Percentiles rank a stretch among this genome's conserved stretches.
phyloP scores from a whole-genome alignment of 129 eudicot species.

The Saussurea involucrata region DNA sequence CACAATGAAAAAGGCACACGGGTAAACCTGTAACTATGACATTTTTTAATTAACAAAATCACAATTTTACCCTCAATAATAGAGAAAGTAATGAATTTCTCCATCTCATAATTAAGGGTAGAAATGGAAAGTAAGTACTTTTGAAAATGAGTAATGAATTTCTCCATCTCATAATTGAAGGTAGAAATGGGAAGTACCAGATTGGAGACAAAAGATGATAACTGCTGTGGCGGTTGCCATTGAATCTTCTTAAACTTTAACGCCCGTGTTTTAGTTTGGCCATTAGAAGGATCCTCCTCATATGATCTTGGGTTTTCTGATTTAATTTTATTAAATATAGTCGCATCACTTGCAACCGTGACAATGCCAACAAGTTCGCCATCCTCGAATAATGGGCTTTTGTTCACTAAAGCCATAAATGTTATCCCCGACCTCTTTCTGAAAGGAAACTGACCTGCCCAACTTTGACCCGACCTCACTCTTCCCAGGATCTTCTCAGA shows the following conservation, averaged over 20 bases:
- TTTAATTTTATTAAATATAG: slow-evolving; percentile 45
- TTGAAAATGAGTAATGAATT: neutral
- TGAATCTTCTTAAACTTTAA: slow-evolving; percentile 55
- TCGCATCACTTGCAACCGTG: slow-evolving; percentile 86
- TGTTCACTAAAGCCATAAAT: slow-evolving; percentile 82
- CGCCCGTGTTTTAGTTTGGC: slow-evolving; percentile 30
- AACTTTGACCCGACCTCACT: slow-evolving; percentile 50
- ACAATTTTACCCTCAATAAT: neutral
- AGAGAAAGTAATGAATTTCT: neutral
- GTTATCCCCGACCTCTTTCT: slow-evolving; percentile 66
- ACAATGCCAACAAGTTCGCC: slow-evolving; percentile 73
- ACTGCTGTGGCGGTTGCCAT: slow-evolving; percentile 57
- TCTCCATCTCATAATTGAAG: neutral
- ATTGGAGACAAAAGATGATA: slow-evolving; percentile 80
- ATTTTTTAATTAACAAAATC: neutral
- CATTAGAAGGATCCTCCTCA: slow-evolving; percentile 31
- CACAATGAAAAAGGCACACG: neutral
- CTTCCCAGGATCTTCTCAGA: slow-evolving; percentile 41
- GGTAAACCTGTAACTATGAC: neutral
- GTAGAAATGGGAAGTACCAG: slow-evolving; percentile 32
- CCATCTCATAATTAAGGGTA: neutral
- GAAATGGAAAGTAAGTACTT: neutral
- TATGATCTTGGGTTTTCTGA: slow-evolving; percentile 30
- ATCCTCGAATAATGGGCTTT: slow-evolving; percentile 72
- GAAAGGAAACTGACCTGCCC: slow-evolving; percentile 93